phyloP scores from a whole-genome alignment of 495 filamentous ascomycete species.

The Aspergillus sclerotiicarbonarius region DNA sequence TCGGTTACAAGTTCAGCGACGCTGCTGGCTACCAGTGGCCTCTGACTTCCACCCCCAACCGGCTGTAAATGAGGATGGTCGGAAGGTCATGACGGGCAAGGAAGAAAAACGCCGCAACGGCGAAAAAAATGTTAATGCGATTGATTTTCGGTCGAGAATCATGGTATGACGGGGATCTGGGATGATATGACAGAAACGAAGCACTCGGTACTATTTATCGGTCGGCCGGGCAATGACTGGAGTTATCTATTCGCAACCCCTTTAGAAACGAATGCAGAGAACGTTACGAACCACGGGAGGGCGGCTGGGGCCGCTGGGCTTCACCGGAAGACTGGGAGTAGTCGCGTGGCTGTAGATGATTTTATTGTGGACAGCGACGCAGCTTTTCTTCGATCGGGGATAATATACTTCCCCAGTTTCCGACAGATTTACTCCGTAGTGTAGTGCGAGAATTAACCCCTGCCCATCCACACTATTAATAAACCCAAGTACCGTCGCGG shows the following conservation, averaged over 20 bases:
- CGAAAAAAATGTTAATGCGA: conserved; percentile 19
- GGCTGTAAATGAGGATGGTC: conserved; percentile 54
- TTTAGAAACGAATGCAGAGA: conserved; percentile 23
- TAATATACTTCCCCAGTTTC: no score
- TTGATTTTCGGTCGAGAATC: conserved; percentile 14
- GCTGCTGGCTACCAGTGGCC: conserved; percentile 96
- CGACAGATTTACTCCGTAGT: no score
- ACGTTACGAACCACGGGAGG: conserved; percentile 11
- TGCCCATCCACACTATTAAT: conserved; percentile 8
- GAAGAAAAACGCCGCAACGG: conserved; percentile 10
- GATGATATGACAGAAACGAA: conserved; percentile 18
- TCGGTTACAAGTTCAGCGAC: conserved; percentile 98
- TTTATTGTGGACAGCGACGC: background rate
- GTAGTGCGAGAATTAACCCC: background rate
- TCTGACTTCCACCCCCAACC: conserved; percentile 65
- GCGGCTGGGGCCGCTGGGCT: background rate
- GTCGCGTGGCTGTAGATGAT: background rate
- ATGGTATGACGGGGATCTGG: conserved; percentile 18
- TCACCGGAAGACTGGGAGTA: background rate
- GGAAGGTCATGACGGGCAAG: conserved; percentile 7
- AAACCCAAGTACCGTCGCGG: background rate
- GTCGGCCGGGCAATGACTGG: conserved; percentile 14
- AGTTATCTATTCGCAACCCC: conserved; percentile 8
- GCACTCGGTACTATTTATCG: conserved; percentile 10
- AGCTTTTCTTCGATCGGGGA: no score